phyloP scores from a whole-genome alignment of 768 basidiomycete genomes.

The Agrocybe praecox region DNA sequence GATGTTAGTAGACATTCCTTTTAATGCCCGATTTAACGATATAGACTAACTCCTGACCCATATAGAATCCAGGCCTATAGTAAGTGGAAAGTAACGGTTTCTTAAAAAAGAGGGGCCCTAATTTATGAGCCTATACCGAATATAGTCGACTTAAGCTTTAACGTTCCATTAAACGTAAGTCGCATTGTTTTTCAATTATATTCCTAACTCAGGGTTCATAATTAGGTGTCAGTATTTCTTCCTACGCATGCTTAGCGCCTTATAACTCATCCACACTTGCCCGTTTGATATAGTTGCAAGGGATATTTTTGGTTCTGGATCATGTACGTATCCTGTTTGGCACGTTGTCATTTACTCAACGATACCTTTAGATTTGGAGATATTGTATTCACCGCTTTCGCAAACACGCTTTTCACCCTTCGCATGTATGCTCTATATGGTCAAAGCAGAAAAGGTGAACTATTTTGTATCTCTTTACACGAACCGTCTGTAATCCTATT shows the following conservation, averaged over 20 bases:
- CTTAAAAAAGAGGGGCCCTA: not conserved
- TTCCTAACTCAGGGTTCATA: too few relatives aligned
- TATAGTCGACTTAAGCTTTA: not conserved
- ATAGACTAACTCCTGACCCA: too few relatives aligned
- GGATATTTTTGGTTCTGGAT: slow-evolving; percentile 1
- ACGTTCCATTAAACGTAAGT: not conserved
- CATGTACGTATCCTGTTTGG: not conserved
- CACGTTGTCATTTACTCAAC: too few relatives aligned
- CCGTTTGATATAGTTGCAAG: not conserved
- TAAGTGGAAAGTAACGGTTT: not conserved
- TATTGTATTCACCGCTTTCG: not conserved
- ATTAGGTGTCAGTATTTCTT: not conserved
- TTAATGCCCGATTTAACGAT: too few relatives aligned
- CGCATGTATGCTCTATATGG: not conserved
- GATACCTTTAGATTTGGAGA: not conserved
- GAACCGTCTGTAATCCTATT: too few relatives aligned
- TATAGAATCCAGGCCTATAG: not conserved
- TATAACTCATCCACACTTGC: not conserved
- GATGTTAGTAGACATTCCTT: not conserved
- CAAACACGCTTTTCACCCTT: not conserved
- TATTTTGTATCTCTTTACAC: too few relatives aligned
- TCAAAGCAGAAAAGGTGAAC: not conserved
- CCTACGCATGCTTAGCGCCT: too few relatives aligned
- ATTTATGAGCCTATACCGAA: not conserved
- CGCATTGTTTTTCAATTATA: too few relatives aligned